Conservation (phyloP, 306 rosid species). For the Prunus mira region DNA sequence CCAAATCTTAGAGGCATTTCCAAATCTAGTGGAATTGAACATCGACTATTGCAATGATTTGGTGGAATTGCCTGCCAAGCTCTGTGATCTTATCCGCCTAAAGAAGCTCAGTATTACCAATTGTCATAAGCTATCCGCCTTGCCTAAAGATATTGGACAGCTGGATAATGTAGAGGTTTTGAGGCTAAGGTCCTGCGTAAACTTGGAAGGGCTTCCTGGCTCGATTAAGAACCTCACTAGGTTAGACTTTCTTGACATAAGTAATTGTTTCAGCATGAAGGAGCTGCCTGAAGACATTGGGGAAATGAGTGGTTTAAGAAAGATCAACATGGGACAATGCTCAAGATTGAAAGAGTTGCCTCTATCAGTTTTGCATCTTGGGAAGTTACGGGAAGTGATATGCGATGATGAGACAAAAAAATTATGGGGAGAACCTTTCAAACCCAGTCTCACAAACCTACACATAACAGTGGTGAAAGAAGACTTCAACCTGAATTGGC, state of each 20-base stretch:
- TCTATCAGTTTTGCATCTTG: constrained; percentile 31
- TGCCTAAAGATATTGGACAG: constrained; percentile 40
- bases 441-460: no score
- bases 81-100: constrained; percentile 28
- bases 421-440: no score
- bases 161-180: constrained; percentile 41
- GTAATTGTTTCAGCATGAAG: constrained; percentile 42
- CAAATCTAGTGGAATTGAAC: constrained; percentile 42
- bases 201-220: constrained; percentile 35
- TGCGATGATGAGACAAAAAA: no score
- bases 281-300: constrained; percentile 49
- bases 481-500: no score
- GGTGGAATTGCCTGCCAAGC: constrained; percentile 24
- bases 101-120: constrained; percentile 54
- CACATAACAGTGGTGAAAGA: no score
- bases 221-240: constrained; percentile 29
- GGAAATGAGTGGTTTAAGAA: constrained; percentile 26
- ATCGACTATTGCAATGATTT: no score
- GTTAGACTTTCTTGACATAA: constrained; percentile 46
- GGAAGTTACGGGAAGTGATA: constrained; percentile 1
- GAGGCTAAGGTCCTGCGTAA: constrained; percentile 49
- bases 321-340: constrained; percentile 41
- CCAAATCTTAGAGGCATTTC: constrained; percentile 26
- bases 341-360: constrained; percentile 39
- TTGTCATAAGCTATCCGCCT: constrained; percentile 43